Conservation (phyloP, 768 basidiomycete genomes). For the Pisolithus albus region DNA sequence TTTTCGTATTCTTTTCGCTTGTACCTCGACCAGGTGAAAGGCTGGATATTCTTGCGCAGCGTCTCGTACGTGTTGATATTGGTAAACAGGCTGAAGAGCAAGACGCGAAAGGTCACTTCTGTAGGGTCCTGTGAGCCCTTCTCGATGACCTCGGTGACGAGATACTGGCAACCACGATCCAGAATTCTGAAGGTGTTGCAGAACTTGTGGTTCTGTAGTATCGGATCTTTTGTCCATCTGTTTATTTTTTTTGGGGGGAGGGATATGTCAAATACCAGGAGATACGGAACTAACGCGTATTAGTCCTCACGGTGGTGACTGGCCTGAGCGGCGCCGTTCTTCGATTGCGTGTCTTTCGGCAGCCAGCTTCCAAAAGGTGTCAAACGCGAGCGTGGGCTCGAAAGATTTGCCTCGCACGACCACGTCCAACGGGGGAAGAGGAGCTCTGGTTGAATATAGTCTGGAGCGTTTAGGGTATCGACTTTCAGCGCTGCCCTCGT, state of each 20-base stretch:
- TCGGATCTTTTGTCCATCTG: constrained; percentile 65
- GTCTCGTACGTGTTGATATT: constrained; percentile 67
- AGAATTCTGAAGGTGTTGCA: constrained; percentile 73
- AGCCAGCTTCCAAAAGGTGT: constrained; percentile 55
- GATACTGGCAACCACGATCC: constrained; percentile 63
- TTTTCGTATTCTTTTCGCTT: constrained; percentile 43
- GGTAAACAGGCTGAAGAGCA: constrained; percentile 68
- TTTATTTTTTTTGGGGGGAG: neutral
- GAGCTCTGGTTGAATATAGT: constrained; percentile 9
- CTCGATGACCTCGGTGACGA: constrained; percentile 62
- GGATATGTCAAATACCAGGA: constrained; percentile 11
- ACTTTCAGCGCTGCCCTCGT: constrained; percentile 5
- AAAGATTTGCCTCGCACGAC: constrained; percentile 34
- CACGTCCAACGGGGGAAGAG: constrained; percentile 22
- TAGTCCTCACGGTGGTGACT: constrained; percentile 45
- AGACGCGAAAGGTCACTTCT: constrained; percentile 66
- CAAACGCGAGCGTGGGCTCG: constrained; percentile 45
- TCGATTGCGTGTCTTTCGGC: constrained; percentile 54
- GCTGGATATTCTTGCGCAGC: constrained; percentile 44
- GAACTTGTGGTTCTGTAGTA: constrained; percentile 51
- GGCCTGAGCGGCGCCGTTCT: constrained; percentile 44
- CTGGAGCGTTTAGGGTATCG: constrained; percentile 20
- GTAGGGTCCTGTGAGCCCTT: constrained; percentile 52
- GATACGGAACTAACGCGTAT: neutral
- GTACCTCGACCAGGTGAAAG: constrained; percentile 57